Evolutionary conservation across 768 basidiomycete species (phyloP), one percentile per base, ranked within the genome.

Genomic region (Termitomyces sp.): DNA sequence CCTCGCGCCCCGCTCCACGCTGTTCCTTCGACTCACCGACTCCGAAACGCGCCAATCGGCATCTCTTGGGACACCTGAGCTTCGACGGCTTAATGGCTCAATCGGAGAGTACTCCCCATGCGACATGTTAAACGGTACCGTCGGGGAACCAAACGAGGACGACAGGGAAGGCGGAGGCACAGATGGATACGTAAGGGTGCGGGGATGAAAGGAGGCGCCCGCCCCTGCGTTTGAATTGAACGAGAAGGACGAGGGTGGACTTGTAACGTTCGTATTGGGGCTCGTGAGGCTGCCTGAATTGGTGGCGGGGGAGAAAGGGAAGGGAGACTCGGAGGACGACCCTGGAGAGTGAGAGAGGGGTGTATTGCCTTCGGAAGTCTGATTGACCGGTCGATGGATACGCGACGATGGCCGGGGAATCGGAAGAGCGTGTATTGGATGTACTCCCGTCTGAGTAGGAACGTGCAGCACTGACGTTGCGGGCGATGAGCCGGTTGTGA

Each of bases 91-190:
- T 45, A 74, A 64, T 28, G 82, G 70, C 59, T 81, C 82, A n/a
- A 70, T 71, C 6, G 82, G 80, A 10, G 78, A 76, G 19, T 66
- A 70, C n/a, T 82, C 82, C n/a, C 78, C 71, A 52, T 70, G 71
- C 15, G 76, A 71, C 53, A 74, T 73, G 55, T 73, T 70, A 58
- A 73, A 77, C 12, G 79, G 73, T 17, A 81, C 76, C 24, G 74
- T 76, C 8, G 87, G 85, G 5, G 85, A 87, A 14, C 90, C 90
- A 60, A 89, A 85, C 10, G 87, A 88, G 7, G 86, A 88, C 5
- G 87, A 88, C 26, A 90, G 69, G 1, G 87, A 88, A 3, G 90
- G 90, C 11, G 90, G 90, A 2, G 91, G 90, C 0, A 92, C 91
- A 6, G 84, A 85, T 0, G 90, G 90, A 62, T 93, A 93, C 5